Percentiles rank a stretch among this genome's conserved stretches.
Evolutionary conservation across 148 eudicot genomes (phyloP).

Genomic region (Selenicereus undatus): DNA sequence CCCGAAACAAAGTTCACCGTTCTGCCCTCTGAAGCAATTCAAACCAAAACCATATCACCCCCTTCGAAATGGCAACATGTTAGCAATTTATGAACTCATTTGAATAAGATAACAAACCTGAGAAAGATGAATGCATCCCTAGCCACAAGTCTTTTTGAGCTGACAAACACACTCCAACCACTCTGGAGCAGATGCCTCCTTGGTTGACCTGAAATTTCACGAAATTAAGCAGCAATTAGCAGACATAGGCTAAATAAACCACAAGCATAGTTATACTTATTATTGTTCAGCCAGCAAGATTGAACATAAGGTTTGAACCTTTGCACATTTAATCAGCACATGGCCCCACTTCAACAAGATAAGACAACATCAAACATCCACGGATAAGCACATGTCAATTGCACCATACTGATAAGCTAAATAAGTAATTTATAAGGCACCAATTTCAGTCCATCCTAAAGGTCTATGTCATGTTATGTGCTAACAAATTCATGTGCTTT

Average conservation of each 20-base stretch:
- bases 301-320: background rate
- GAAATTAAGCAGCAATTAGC: background rate
- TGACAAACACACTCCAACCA: constrained; percentile 99
- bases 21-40: constrained; percentile 63
- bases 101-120: constrained; percentile 44
- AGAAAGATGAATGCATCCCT: constrained; percentile 99
- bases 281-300: background rate
- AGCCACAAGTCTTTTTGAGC: constrained; percentile 96
- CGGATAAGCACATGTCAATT: background rate
- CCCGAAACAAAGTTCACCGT: constrained; percentile 94
- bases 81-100: background rate
- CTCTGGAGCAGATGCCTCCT: constrained; percentile 96
- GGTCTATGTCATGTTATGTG: background rate
- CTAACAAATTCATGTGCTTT: background rate
- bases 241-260: constrained; percentile 4
- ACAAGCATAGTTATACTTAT: background rate
- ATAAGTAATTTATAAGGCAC: background rate
- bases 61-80: background rate
- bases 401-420: background rate
- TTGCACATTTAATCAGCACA: background rate
- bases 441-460: background rate
- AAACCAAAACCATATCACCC: constrained; percentile 12
- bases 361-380: background rate
- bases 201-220: constrained; percentile 72
- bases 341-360: background rate